phyloP scores from a whole-genome alignment of 73 alveolate genomes.

The Paraurostyla sp. region DNA sequence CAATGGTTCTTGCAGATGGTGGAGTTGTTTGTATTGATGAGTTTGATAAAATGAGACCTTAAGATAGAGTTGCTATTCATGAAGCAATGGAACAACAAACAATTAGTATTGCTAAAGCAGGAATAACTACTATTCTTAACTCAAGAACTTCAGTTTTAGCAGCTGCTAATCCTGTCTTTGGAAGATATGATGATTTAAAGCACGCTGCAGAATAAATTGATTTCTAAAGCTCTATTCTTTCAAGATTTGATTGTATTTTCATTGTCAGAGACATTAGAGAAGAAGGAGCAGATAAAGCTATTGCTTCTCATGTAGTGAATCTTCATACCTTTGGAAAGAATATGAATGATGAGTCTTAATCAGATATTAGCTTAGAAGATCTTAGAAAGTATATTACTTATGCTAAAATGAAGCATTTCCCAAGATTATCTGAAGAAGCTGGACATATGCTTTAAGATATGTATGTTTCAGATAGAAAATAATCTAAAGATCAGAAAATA shows the following conservation, averaged over 20 bases:
- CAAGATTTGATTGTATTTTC: conserved; percentile 99
- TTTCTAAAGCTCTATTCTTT: conserved; percentile 98
- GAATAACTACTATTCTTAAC: conserved; percentile 98
- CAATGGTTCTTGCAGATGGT: conserved; percentile 99
- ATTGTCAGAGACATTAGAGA: conserved; percentile 98
- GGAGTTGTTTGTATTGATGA: conserved; percentile 99
- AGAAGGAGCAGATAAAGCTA: conserved; percentile 92
- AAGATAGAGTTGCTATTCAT: conserved; percentile 99
- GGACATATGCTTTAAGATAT: conserved; percentile 91
- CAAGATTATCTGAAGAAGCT: conserved; percentile 96
- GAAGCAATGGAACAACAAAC: conserved; percentile 99
- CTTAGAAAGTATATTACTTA: conserved; percentile 95
- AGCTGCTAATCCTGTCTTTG: conserved; percentile 99
- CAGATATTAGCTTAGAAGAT: conserved; percentile 84
- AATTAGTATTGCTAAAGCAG: conserved; percentile 99
- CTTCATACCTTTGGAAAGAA: conserved; percentile 84
- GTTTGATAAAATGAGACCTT: conserved; percentile 99
- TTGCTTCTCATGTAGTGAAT: conserved; percentile 97
- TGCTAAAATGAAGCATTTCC: conserved; percentile 94
- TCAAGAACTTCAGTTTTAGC: conserved; percentile 99
- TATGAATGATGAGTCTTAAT: conserved; percentile 71
- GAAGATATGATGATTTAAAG: conserved; percentile 98
- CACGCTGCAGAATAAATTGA: conserved; percentile 98
- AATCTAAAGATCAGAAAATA: conserved; percentile 83
- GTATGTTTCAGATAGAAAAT: conserved; percentile 96